phyloP scores from a whole-genome alignment of 331 rosid species.

The Acacia concinna region DNA sequence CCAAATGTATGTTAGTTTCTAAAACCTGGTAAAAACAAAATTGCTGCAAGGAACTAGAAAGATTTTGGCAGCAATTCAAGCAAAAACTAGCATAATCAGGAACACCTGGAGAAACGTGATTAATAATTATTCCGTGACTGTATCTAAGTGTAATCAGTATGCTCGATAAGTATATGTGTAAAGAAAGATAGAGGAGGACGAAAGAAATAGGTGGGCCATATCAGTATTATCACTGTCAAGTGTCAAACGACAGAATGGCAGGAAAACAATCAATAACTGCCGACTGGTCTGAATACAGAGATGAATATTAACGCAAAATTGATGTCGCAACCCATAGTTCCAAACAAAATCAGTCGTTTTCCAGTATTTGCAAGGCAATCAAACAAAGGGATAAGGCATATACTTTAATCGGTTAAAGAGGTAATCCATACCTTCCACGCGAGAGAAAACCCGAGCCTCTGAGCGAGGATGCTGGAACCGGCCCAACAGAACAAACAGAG shows the following conservation, averaged over 20 bases:
- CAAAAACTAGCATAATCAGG: not conserved
- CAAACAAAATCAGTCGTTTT: not conserved
- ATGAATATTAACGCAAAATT: not conserved
- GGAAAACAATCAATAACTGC: not conserved
- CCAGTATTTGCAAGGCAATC: not conserved
- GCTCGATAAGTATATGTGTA: no score
- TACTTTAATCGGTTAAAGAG: not conserved
- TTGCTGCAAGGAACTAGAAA: not conserved
- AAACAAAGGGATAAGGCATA: not conserved
- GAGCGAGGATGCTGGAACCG: constrained; percentile 57
- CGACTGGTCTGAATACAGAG: not conserved
- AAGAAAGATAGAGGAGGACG: not conserved
- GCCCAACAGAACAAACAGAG: constrained; percentile 68
- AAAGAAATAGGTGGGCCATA: not conserved
- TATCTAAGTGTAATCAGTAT: no score
- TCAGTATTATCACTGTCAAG: not conserved
- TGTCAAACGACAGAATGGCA: not conserved
- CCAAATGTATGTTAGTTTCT: not conserved
- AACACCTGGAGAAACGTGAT: not conserved
- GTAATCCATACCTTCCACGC: constrained; percentile 65
- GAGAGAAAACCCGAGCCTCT: constrained; percentile 48
- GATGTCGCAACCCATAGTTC: not conserved
- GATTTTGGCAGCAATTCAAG: not conserved
- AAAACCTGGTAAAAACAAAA: not conserved
- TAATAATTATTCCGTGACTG: not conserved